Evolutionary conservation across 257 asterid species (phyloP), one percentile per base, ranked within the genome.

Genomic region (Apocynum venetum): DNA sequence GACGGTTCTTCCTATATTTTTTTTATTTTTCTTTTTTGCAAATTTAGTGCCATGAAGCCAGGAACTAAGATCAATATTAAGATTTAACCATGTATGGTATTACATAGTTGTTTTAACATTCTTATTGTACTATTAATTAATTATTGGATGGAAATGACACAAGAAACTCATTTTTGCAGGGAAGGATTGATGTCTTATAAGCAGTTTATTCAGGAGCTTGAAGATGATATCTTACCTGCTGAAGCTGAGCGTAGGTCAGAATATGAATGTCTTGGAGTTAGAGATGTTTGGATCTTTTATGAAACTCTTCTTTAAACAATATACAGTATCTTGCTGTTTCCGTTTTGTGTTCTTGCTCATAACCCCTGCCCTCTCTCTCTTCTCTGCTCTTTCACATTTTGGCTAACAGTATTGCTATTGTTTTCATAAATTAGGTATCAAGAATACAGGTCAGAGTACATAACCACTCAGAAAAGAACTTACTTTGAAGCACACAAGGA

Each of bases 121-220:
- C 15, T 6, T 31, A 72, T 38, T 72, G 47, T 1, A 51, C 46
- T 53, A 48, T 48, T 48, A 4, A 48, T 71, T 52, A 49, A 61
- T 31, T 46, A 8, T 71, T 71, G 14, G 25, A 68, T 67, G 73
- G 61, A 10, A 48, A 25, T 48, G 61, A 71, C 14, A 71, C 15
- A 71, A 48, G 60, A 31, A 71, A 71, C 19, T 43, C 35, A 43
- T 68, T 19, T 25, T 68, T 77, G 69, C 87, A 96, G 99, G 86
- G 98, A 96, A 85, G 99, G 99, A 76, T 87, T 96, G 97, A 87
- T 93, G 98, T 96, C 99, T 68, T 96, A 96, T 88, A 96, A 96
- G 92, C 99, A 91, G 82, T 96, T 96, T 86, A 96, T 96, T 85
- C 99, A 93, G 91, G 99, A 96, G 90, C 97, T 96, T 84, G 99